phyloP scores from a whole-genome alignment of 2,329 filamentous ascomycete genomes.

The Colletotrichum incanum region DNA sequence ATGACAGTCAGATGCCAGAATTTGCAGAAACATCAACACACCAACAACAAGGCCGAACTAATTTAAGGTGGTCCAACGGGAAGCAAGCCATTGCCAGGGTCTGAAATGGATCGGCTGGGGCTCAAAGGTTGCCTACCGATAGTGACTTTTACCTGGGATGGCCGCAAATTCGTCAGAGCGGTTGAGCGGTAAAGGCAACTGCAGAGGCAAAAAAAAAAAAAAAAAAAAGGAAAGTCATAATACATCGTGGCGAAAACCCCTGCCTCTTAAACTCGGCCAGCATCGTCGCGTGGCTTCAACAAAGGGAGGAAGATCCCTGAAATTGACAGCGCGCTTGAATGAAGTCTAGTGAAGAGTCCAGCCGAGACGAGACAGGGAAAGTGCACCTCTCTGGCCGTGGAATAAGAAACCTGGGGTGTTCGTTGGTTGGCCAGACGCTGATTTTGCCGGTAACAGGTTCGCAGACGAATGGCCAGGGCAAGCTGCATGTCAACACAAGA shows the following conservation, averaged over 20 bases:
- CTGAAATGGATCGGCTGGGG: constrained; percentile 15
- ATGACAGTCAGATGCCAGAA: neutral
- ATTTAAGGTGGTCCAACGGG: constrained; percentile 27
- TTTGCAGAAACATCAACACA: constrained; percentile 18
- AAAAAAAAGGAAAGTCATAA: constrained; percentile 8
- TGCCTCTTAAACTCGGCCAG: constrained; percentile 35
- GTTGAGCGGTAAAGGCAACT: constrained; percentile 14
- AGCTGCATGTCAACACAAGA: constrained; percentile 13
- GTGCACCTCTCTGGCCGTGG: constrained; percentile 5
- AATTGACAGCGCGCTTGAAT: constrained; percentile 28
- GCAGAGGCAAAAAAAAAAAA: constrained; percentile 14
- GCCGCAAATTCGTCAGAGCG: constrained; percentile 32
- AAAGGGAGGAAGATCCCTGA: constrained; percentile 37
- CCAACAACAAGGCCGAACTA: constrained; percentile 1
- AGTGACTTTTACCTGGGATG: constrained; percentile 8
- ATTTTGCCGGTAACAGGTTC: constrained; percentile 28
- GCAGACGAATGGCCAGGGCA: constrained; percentile 28
- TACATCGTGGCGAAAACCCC: constrained; percentile 38
- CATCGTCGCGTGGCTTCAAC: constrained; percentile 39
- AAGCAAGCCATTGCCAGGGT: constrained; percentile 31
- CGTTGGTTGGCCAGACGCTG: constrained; percentile 32
- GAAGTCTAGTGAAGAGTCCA: constrained; percentile 38
- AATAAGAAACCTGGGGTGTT: constrained; percentile 33
- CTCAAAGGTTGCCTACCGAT: constrained; percentile 14
- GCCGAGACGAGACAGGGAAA: constrained; percentile 29